Base-by-base conservation (phyloP, 805 yeast species). In the Ogataea angusta region DNA sequence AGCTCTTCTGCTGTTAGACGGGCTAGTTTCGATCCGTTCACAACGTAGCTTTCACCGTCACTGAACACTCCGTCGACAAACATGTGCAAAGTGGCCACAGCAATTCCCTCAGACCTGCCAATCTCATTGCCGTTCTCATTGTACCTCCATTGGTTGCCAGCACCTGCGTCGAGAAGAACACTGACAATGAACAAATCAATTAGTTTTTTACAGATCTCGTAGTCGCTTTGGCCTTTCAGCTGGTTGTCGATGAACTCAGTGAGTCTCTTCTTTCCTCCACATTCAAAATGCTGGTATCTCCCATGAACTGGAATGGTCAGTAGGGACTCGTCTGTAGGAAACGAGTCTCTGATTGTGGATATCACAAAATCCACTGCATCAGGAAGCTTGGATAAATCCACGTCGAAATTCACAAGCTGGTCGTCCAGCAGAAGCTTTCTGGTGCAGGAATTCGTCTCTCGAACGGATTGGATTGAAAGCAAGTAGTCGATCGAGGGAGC, bases 131-230 rank as follows among this genome's bases (percentile, higher is more conserved):
- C 62, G 21, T 59, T 61, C 44, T 77, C 82, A 2, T 45, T 51
- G 50, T 66, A 80, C 30, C 52, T 57, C 86, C 86, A 80, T 8
- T 49, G 51, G 39, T 75, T 73, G 14, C 85, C 86, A 0, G 85
- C 85, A 16, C 86, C 86, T 4, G 85, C 85, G 57, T 80, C 86
- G 18, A 80, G 63, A 33, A 80, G 57, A 4, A 80, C 86, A 43
- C 82, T 75, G 24, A 80, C 72, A 3, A 78, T 70, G 48, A 79
- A 75, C 40, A 80, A 60, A 56, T 80, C 85, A 39, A 80, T 65
- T 28, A 80, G 59, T 31, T 75, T 70, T 49, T 69, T 72, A 25
- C 81, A 75, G 19, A 73, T 69, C 42, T 78, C 83, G 10, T 63
- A 46, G 10, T 62, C 59, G 2, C 50, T 16, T 7, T 50, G 30